Evolutionary conservation across 768 basidiomycete genomes (phyloP).

Genomic region (Lactarius sp.): DNA sequence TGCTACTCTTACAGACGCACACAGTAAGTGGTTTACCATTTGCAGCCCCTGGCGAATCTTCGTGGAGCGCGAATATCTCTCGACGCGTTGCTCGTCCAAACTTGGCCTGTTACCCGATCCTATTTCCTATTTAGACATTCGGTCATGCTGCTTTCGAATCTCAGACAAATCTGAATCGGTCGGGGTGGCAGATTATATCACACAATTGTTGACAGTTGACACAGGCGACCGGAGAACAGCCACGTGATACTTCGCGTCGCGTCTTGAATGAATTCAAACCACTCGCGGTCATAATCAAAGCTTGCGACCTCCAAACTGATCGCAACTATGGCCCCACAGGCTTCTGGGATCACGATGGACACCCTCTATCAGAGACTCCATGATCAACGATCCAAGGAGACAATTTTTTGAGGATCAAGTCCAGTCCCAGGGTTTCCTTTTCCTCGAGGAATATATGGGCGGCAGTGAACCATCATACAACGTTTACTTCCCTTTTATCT

Average conservation of each 20-base stretch:
- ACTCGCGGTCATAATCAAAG: too few relatives aligned
- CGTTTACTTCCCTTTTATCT: background rate
- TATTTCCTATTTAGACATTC: background rate
- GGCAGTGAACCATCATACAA: constrained; percentile 40
- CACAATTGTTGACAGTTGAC: too few relatives aligned
- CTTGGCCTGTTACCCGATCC: background rate
- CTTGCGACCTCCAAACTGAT: background rate
- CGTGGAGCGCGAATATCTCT: background rate
- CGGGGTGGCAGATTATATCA: too few relatives aligned
- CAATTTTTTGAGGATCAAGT: constrained; percentile 68
- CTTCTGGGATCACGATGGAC: constrained; percentile 62
- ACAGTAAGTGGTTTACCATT: background rate
- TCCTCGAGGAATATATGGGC: constrained; percentile 69
- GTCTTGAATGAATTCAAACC: too few relatives aligned
- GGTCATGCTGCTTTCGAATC: too few relatives aligned
- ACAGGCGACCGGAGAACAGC: background rate
- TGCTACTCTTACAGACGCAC: background rate
- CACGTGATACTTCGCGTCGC: constrained; percentile 17
- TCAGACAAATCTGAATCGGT: too few relatives aligned
- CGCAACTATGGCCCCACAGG: constrained; percentile 16
- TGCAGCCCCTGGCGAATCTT: background rate
- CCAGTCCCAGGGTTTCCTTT: constrained; percentile 69
- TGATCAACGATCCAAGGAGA: constrained; percentile 69
- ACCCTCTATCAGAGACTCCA: constrained; percentile 56
- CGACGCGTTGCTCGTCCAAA: too few relatives aligned